Evolutionary conservation across 2,329 filamentous ascomycete genomes (phyloP).

Genomic region (Penicillium hesseltinei): DNA sequence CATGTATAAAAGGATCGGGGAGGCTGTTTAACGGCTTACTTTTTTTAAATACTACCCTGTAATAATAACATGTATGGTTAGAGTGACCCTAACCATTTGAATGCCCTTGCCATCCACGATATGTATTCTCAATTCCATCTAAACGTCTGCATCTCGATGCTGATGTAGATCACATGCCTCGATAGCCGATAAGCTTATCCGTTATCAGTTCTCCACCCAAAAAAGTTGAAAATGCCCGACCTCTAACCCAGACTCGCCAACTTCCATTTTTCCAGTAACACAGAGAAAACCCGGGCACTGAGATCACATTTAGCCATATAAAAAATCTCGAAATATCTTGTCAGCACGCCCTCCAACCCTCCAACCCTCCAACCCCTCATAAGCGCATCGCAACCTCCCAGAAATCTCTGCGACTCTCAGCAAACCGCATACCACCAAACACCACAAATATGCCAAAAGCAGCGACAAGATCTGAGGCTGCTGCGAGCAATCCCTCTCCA

Average conservation of each 20-base stretch:
- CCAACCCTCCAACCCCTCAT: no score
- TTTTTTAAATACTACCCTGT: neutral
- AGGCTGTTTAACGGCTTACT: neutral
- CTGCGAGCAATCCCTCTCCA: neutral
- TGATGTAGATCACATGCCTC: neutral
- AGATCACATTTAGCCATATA: neutral
- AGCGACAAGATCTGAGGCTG: neutral
- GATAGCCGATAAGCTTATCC: constrained; percentile 18
- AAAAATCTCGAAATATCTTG: neutral
- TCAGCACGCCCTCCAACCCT: neutral
- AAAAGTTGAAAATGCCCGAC: constrained; percentile 22
- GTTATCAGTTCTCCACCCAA: constrained; percentile 24
- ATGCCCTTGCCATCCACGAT: neutral
- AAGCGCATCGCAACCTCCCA: neutral
- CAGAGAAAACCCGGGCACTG: neutral
- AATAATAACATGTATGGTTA: constrained; percentile 16
- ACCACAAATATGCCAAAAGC: neutral
- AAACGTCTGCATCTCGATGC: neutral
- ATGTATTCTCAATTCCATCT: neutral
- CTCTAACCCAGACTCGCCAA: constrained; percentile 9
- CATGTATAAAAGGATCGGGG: neutral
- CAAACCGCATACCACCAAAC: neutral
- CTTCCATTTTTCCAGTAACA: neutral
- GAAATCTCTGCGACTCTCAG: constrained; percentile 2
- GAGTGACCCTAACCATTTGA: constrained; percentile 1